Conservation (phyloP, 2,329 filamentous ascomycete species). For the Xylaria sp. region DNA sequence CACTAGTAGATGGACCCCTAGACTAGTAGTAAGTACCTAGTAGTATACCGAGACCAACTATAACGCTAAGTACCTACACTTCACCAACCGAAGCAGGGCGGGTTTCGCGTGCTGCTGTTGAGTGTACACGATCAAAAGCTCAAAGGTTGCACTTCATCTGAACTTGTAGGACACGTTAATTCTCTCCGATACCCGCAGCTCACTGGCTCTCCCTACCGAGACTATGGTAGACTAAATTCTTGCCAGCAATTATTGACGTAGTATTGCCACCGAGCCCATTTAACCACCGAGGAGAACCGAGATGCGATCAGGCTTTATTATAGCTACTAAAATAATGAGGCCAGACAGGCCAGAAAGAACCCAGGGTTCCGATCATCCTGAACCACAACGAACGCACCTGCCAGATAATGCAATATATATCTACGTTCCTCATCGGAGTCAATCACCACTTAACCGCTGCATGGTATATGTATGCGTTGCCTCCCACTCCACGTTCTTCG, state of each 20-base stretch:
- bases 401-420: no score
- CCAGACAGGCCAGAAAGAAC: no score
- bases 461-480: background rate
- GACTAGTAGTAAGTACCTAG: background rate
- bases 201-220: background rate
- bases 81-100: conserved; percentile 8
- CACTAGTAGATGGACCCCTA: conserved; percentile 39
- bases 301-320: no score
- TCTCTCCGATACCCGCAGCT: background rate
- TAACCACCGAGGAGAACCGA: no score
- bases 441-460: background rate
- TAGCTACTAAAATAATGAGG: no score
- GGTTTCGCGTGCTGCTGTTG: background rate
- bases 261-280: no score
- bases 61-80: background rate
- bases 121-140: background rate
- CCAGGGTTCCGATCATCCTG: no score
- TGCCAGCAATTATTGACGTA: background rate
- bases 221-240: background rate
- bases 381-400: no score
- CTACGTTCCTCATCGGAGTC: no score
- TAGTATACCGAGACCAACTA: background rate
- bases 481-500: background rate
- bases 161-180: conserved; percentile 1
- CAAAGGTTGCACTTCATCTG: conserved; percentile 20